These are phyloP conservation scores for Ophiocytium majus DNA, from an alignment of 352 stramenopile genomes.

Conservation along the genomic window DNA sequence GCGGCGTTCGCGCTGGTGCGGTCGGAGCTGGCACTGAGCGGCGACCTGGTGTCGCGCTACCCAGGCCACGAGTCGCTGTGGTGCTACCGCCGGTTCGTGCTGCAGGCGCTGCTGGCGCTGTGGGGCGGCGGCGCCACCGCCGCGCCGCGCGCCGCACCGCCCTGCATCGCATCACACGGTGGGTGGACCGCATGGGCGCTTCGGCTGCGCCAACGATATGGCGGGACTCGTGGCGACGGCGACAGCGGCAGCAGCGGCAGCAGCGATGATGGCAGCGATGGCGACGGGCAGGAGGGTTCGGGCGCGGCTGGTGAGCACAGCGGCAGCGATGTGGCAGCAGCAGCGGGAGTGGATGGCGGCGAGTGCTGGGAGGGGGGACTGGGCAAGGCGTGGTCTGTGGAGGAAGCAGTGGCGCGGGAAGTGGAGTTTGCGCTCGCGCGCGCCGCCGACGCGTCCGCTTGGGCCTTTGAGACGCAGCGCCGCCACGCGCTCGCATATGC, in stretches of 20 bases:
- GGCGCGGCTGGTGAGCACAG: no score
- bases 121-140: background rate
- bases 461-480: background rate
- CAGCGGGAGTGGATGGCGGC: background rate
- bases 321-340: background rate
- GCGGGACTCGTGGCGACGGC: background rate
- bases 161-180: background rate
- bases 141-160: no score
- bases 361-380: background rate
- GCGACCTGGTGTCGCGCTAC: slow-evolving; percentile 35
- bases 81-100: slow-evolving; percentile 51
- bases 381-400: background rate
- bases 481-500: background rate
- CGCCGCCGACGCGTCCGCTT: background rate
- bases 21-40: background rate
- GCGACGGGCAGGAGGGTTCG: no score
- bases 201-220: no score
- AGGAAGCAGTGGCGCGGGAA: background rate
- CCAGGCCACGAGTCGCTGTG: slow-evolving; percentile 52
- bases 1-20: background rate
- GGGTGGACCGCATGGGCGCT: background rate
- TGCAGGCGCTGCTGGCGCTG: slow-evolving; percentile 17
- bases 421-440: background rate
- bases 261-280: background rate
- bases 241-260: background rate